Evolutionary conservation across 2,329 filamentous ascomycete species (phyloP).

Genomic region (Aspergillus ustus): DNA sequence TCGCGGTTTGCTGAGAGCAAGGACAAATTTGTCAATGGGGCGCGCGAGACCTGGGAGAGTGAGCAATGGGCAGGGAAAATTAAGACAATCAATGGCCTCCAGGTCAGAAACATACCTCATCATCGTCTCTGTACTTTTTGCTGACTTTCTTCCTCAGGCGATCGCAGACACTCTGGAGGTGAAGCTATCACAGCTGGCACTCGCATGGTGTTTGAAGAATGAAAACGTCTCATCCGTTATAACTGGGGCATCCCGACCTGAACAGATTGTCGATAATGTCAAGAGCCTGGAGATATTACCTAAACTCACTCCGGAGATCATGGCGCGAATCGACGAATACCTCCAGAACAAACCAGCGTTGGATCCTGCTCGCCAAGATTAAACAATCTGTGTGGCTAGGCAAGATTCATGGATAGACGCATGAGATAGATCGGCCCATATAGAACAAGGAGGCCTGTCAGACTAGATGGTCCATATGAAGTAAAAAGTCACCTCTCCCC

Average conservation of each 20-base stretch:
- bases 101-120: conserved; percentile 19
- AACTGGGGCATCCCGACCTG: conserved; percentile 49
- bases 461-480: no score
- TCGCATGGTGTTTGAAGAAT: conserved; percentile 65
- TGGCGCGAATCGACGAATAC: conserved; percentile 7
- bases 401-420: no score
- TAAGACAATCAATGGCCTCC: conserved; percentile 60
- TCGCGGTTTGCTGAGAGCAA: conserved; percentile 62
- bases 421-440: no score
- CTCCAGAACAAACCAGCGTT: neutral
- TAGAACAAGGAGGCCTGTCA: neutral
- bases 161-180: conserved; percentile 52
- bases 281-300: conserved; percentile 7
- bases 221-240: conserved; percentile 55
- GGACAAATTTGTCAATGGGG: conserved; percentile 59
- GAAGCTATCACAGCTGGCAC: conserved; percentile 58
- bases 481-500: no score
- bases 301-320: conserved; percentile 6
- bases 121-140: neutral
- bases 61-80: conserved; percentile 54
- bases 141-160: conserved; percentile 6
- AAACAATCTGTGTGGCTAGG: no score
- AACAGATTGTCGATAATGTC: conserved; percentile 41
- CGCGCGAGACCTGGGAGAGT: conserved; percentile 48
- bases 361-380: conserved; percentile 12